Evolutionary conservation across 768 basidiomycete species (phyloP).

Genomic region (Mycena filopes): DNA sequence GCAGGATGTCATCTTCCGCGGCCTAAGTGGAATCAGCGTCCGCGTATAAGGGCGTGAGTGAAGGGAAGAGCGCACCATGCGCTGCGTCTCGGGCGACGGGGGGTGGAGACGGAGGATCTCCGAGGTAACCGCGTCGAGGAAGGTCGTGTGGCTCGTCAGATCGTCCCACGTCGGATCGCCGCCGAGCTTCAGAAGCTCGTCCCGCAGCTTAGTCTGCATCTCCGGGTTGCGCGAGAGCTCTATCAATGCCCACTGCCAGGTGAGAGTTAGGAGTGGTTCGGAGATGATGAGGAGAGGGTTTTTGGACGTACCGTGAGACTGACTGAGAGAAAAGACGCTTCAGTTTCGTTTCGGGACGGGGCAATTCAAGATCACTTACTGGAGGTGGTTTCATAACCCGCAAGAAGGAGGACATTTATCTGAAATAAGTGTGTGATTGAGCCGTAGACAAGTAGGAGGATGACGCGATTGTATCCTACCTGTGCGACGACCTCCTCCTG

Average conservation of each 20-base stretch:
- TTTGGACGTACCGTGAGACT: conserved; percentile 7
- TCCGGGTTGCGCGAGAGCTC: conserved; percentile 45
- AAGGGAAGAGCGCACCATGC: conserved; percentile 37
- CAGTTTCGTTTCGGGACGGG: neutral
- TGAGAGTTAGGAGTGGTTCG: neutral
- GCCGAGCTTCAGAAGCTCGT: conserved; percentile 36
- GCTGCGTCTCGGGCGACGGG: conserved; percentile 40
- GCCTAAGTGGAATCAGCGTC: too few relatives aligned
- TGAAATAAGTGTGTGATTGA: neutral
- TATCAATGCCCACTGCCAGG: conserved; percentile 45
- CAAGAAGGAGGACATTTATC: conserved; percentile 12
- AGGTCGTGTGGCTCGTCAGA: conserved; percentile 37
- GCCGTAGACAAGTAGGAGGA: neutral
- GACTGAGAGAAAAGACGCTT: neutral
- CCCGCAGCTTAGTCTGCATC: conserved; percentile 42
- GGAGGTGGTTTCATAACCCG: conserved; percentile 18
- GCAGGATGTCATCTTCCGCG: conserved; percentile 49
- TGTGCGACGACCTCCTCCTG: conserved; percentile 14
- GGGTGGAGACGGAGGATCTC: conserved; percentile 53
- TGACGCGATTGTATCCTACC: too few relatives aligned
- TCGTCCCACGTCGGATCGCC: conserved; percentile 18
- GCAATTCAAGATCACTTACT: neutral
- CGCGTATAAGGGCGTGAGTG: too few relatives aligned
- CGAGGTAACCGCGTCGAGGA: conserved; percentile 53
- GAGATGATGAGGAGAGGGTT: neutral